phyloP scores from a whole-genome alignment of 768 basidiomycete genomes.

The Pleurotus tuber-regium region DNA sequence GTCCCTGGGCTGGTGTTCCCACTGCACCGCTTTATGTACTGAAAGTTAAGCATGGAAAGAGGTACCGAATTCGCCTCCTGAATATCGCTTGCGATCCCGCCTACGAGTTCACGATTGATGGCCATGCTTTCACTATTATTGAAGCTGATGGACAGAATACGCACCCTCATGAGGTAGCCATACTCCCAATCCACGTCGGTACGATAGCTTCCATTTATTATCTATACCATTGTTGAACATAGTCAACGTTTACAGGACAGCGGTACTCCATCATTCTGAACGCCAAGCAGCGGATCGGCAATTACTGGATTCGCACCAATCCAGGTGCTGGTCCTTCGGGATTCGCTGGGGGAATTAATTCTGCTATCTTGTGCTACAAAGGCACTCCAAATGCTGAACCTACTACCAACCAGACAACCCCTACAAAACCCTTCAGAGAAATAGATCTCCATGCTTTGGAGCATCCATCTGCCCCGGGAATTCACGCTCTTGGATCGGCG shows the following conservation, averaged over 20 bases:
- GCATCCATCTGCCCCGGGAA: conserved; percentile 34
- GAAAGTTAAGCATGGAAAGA: conserved; percentile 32
- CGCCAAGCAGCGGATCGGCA: conserved; percentile 40
- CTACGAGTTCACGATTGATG: conserved; percentile 37
- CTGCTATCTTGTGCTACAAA: conserved; percentile 46
- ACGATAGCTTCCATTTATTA: conserved; percentile 2
- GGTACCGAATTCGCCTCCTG: conserved; percentile 55
- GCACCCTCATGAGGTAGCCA: conserved; percentile 30
- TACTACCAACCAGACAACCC: conserved; percentile 19
- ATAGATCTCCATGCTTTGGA: conserved; percentile 29
- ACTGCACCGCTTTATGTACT: conserved; percentile 30
- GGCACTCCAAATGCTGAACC: conserved; percentile 43
- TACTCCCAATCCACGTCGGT: conserved; percentile 36
- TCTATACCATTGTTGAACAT: not conserved
- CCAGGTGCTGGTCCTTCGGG: conserved; percentile 14
- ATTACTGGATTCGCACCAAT: conserved; percentile 54
- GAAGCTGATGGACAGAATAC: conserved; percentile 38
- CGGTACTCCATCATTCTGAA: conserved; percentile 42
- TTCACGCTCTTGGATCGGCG: conserved; percentile 34
- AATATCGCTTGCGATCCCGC: conserved; percentile 42
- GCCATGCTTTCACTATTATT: conserved; percentile 38
- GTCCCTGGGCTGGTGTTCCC: conserved; percentile 36
- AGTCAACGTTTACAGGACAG: conserved; percentile 21
- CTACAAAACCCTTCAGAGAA: conserved; percentile 27
- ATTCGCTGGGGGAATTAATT: conserved; percentile 38